These are phyloP conservation scores for Astrothelium macrocarpum DNA, from an alignment of 495 filamentous ascomycete genomes.

Conservation along the genomic window DNA sequence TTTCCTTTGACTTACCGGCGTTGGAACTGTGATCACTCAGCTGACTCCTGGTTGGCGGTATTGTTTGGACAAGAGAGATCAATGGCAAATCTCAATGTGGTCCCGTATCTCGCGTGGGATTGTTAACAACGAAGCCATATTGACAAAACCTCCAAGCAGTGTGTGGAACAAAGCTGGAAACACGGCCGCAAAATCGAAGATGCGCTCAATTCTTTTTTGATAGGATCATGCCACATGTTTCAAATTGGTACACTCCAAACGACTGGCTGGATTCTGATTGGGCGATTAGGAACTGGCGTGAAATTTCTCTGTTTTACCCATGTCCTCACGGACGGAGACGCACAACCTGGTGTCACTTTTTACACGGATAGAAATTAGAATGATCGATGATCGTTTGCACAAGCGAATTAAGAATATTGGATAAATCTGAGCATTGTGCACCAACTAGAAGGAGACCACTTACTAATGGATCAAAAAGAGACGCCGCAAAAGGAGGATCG, in stretches of 20 bases:
- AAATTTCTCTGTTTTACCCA: neutral
- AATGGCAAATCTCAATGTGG: neutral
- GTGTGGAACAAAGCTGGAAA: neutral
- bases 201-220: neutral
- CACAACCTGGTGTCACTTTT: neutral
- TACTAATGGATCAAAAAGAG: conserved; percentile 1
- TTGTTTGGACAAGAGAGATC: neutral
- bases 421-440: neutral
- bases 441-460: neutral
- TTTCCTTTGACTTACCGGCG: no score
- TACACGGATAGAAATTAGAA: conserved; percentile 2
- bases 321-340: conserved; percentile 1
- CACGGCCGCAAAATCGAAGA: neutral
- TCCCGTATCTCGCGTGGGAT: neutral
- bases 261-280: neutral
- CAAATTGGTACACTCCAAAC: neutral
- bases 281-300: neutral
- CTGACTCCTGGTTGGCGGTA: neutral
- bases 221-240: neutral
- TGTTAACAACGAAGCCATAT: neutral
- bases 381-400: neutral
- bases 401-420: neutral
- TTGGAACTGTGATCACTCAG: no score
- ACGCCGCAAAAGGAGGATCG: neutral
- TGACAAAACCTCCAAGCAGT: neutral